These are phyloP conservation scores for Salvia hispanica DNA, from an alignment of 257 asterid species.

Conservation along the genomic window DNA sequence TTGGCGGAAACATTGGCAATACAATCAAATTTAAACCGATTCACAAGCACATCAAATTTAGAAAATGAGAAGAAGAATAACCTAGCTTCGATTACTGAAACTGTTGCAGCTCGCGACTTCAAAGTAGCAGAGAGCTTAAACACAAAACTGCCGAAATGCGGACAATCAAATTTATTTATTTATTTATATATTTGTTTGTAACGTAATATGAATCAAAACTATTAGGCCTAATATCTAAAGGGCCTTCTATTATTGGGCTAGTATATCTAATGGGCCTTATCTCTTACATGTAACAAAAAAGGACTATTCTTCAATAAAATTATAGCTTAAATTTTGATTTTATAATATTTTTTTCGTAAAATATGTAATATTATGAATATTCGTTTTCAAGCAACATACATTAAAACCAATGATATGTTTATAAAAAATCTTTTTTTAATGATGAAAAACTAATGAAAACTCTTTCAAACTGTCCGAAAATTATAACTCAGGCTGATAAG, in stretches of 20 bases:
- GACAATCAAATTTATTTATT: background rate
- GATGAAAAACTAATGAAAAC: too few relatives aligned
- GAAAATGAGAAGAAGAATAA: background rate
- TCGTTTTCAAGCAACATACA: too few relatives aligned
- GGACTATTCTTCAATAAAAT: too few relatives aligned
- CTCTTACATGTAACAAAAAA: too few relatives aligned
- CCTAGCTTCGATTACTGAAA: slow-evolving; percentile 29
- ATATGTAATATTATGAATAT: too few relatives aligned
- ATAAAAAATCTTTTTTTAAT: too few relatives aligned
- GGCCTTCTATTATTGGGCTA: background rate
- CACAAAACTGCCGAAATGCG: background rate
- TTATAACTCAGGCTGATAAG: too few relatives aligned
- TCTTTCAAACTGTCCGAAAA: too few relatives aligned
- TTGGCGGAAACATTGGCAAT: background rate
- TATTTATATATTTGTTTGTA: background rate
- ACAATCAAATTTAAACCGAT: background rate
- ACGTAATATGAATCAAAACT: background rate
- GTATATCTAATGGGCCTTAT: too few relatives aligned
- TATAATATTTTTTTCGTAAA: too few relatives aligned
- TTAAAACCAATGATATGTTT: too few relatives aligned
- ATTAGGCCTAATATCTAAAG: background rate
- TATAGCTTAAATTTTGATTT: too few relatives aligned
- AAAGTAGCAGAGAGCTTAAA: background rate
- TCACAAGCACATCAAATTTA: background rate
- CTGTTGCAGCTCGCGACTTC: slow-evolving; percentile 4